Conservation (phyloP, 768 basidiomycete species). For the Leccinum variicolor region DNA sequence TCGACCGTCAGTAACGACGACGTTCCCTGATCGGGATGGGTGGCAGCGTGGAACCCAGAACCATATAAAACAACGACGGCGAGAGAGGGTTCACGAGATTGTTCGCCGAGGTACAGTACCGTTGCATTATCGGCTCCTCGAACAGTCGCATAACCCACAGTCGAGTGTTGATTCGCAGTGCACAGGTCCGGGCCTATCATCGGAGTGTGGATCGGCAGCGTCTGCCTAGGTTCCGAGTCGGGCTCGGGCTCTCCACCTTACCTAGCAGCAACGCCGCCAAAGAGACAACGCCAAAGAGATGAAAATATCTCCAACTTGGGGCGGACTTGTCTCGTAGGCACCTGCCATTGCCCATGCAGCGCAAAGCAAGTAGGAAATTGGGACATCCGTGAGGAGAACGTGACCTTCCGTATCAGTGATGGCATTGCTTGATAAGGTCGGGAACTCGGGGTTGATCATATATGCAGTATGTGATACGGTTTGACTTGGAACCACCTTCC, state of each 20-base stretch:
- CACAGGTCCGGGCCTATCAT: constrained; percentile 29
- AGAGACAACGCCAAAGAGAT: constrained; percentile 66
- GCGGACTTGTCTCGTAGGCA: constrained; percentile 46
- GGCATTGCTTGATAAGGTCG: no score
- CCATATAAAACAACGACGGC: constrained; percentile 85
- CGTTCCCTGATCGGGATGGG: constrained; percentile 54
- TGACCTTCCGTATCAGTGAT: constrained; percentile 71
- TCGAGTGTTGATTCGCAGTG: constrained; percentile 61
- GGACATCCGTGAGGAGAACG: constrained; percentile 83
- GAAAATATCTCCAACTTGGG: constrained; percentile 39
- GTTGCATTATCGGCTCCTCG: constrained; percentile 68
- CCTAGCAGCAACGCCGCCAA: constrained; percentile 82
- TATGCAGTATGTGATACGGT: constrained; percentile 72
- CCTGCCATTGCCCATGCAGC: constrained; percentile 74
- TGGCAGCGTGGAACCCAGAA: constrained; percentile 78
- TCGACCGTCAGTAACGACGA: constrained; percentile 53
- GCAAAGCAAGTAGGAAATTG: constrained; percentile 90
- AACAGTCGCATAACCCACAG: constrained; percentile 54
- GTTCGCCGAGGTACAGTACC: constrained; percentile 92
- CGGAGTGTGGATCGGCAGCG: constrained; percentile 16
- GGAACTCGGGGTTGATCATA: constrained; percentile 65
- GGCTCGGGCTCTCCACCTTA: constrained; percentile 60
- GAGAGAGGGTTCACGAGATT: constrained; percentile 97
- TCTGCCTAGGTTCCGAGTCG: constrained; percentile 31
- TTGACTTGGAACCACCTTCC: no score